Evolutionary conservation across 805 yeast genomes (phyloP), one percentile per base, ranked within the genome.

Genomic region (Myxozyma monticola): DNA sequence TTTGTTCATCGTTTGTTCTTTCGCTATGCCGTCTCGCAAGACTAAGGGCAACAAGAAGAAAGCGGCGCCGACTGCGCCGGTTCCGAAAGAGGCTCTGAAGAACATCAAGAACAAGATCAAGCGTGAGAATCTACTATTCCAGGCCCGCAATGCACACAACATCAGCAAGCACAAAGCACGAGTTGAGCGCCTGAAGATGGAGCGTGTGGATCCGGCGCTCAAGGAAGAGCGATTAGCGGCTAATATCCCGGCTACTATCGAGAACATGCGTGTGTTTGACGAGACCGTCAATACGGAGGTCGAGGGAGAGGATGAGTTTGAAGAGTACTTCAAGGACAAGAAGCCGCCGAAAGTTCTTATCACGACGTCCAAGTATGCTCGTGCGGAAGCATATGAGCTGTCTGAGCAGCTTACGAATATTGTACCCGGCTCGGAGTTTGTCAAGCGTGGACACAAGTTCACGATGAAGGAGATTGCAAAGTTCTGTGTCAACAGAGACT

Each of bases 291-390:
- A 66, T 22, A 63, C 67, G 14, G 71, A 67, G 37, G 60, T 69
- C 4, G 78, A 75, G 41, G 77, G 73, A 6, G 74, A 63, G 30
- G 76, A 82, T 53, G 73, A 71, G 48, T 86, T 86, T 65, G 77
- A 74, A 31, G 66, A 69, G 26, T 82, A 82, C 63, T 85, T 84
- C 63, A 71, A 71, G 20, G 75, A 76, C 37, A 48, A 56, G 38
- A 67, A 74, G 54, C 81, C 83, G 44, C 98, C 99, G 39, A 93
- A 93, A 68, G 85, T 93, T 39, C 74, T 93, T 48, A 72, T 93
- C 47, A 93, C 99, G 6, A 93, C 99, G 6, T 88, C 83, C 68
- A 87, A 87, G 34, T 76, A 81, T 60, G 96, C 98, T 14, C 83
- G 81, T 62, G 87, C 86, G 64, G 78, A 79, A 34, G 97, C 96